Evolutionary conservation across 2,329 filamentous ascomycete genomes (phyloP), one percentile per base, ranked within the genome.

Genomic region (Alternaria solani): DNA sequence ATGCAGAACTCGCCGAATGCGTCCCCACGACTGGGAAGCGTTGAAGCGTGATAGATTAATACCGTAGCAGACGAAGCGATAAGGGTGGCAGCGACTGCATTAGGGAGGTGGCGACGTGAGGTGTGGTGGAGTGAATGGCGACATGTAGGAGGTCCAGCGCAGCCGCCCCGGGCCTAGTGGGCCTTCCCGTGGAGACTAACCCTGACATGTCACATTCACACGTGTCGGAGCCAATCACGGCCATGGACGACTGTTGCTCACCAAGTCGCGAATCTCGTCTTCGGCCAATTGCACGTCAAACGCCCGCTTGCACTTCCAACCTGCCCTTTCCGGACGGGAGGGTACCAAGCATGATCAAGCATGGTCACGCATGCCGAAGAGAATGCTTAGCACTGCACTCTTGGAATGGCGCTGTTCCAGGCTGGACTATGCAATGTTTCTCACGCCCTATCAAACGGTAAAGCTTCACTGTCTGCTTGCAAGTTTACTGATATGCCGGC

Each of bases 51-150:
- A 46, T 54, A 38, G 25, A 47, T 51, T 30, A 34, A 51, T 7
- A 23, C 14, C 12, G 44, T 18, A 49, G 28, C 39, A 42, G 25
- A 44, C 28, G 36, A 48, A 4, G 30, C 23, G 47, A 56, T 47
- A 39, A 34, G 39, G 14, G 11, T 41, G 30, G 44, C 38, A 44
- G 61, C 55, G 51, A 32, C 63, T 64, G 42, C 46, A 62, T 66
- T 59, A 65, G 67, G 68, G 61, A 71, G 67, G 65, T 71, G 67
- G 57, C 58, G 62, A 64, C n/a, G 52, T 43, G 26, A 55, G 48
- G 23, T 42, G 34, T 51, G 36, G 43, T 43, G 47, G 49, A 52
- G 43, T 23, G 14, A 23, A 20, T 43, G 39, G 54, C 41, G 28
- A 39, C 25, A 51, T 12, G n/a, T 26, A 20, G 34, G 32, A 38